Conservation (phyloP, 352 stramenopile species). For the Blastocystis sp. region DNA sequence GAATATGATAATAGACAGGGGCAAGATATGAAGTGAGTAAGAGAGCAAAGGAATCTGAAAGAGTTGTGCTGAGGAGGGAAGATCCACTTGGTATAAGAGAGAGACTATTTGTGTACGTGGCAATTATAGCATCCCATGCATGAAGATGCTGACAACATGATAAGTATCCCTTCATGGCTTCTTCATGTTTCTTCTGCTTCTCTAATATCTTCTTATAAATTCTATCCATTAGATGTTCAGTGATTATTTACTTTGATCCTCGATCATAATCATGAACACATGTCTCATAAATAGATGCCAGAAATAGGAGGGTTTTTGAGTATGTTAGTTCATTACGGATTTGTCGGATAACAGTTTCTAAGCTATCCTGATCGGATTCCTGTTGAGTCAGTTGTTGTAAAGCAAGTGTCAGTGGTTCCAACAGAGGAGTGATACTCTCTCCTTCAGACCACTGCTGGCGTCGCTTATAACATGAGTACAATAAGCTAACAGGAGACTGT, state of each 20-base stretch:
- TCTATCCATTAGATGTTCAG: background rate
- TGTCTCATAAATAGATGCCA: background rate
- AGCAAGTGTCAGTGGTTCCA: background rate
- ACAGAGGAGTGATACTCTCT: background rate
- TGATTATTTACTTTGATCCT: background rate
- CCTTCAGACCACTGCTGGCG: background rate
- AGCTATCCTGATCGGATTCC: background rate
- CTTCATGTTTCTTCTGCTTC: background rate
- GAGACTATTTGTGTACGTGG: background rate
- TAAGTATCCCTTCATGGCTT: background rate
- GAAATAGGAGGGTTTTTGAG: background rate
- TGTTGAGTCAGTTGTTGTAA: background rate
- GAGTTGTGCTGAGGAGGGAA: background rate
- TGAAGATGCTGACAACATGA: background rate
- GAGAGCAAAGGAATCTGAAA: background rate
- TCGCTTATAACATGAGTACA: background rate
- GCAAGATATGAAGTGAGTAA: background rate
- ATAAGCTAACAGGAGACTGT: background rate
- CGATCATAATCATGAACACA: background rate
- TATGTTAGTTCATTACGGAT: background rate
- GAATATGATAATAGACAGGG: background rate
- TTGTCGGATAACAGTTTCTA: background rate
- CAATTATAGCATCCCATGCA: background rate
- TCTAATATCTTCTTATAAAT: background rate
- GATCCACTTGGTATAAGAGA: background rate